Percentiles rank a stretch among this genome's conserved stretches.
These are phyloP conservation scores for Scutellaria minor DNA, from an alignment of 257 asterid species.

Conservation along the genomic window DNA sequence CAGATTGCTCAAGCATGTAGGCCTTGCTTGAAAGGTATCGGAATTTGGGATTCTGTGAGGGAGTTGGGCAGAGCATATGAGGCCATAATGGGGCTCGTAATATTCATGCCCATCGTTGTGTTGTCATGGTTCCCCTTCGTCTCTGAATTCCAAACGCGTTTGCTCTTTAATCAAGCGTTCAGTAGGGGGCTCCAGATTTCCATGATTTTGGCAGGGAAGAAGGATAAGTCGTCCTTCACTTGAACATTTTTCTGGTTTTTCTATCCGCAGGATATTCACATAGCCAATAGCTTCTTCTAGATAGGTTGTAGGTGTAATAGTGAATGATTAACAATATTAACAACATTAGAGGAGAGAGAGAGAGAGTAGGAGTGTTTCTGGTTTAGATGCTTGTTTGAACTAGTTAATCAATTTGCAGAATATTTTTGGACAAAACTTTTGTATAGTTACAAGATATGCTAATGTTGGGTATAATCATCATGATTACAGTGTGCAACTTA, in stretches of 20 bases:
- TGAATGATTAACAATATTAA: constrained; percentile 5
- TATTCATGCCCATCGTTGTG: constrained; percentile 80
- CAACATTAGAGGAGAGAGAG: not conserved
- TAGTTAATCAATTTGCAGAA: not conserved
- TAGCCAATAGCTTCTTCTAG: not conserved
- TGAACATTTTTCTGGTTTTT: constrained; percentile 29
- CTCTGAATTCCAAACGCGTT: constrained; percentile 86
- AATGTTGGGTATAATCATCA: not conserved
- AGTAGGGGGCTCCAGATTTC: constrained; percentile 98
- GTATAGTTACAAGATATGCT: not conserved
- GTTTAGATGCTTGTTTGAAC: not conserved
- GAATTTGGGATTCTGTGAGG: constrained; percentile 89
- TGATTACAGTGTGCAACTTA: too few relatives aligned
- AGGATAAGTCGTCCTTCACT: constrained; percentile 51
- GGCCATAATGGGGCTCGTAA: constrained; percentile 80
- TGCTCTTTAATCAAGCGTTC: constrained; percentile 96
- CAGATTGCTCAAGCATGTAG: constrained; percentile 89
- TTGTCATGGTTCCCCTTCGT: constrained; percentile 95
- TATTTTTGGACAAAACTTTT: not conserved
- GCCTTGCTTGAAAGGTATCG: constrained; percentile 65
- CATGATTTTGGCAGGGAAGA: constrained; percentile 87
- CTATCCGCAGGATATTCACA: not conserved
- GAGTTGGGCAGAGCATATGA: constrained; percentile 88
- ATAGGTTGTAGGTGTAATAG: constrained; percentile 22
- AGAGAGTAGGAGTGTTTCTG: not conserved